These are phyloP conservation scores for Wickerhamomyces silvicola DNA, from an alignment of 805 yeast genomes.

Conservation along the genomic window DNA sequence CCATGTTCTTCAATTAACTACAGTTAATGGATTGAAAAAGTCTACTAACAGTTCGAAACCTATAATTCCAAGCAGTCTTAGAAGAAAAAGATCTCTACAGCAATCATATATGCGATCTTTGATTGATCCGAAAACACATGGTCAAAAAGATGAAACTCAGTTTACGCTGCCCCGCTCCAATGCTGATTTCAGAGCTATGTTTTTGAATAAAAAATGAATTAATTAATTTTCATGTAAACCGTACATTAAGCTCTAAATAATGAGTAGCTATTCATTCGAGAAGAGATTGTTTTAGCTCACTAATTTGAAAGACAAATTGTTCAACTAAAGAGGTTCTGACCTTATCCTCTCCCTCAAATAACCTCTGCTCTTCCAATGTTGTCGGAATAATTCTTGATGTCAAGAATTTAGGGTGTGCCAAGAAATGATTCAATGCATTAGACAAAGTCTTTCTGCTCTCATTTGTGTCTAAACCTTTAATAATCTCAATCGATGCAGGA, in stretches of 20 bases:
- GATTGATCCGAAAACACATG: no score
- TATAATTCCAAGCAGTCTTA: constrained; percentile 8
- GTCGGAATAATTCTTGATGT: constrained; percentile 62
- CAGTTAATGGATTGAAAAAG: constrained; percentile 25
- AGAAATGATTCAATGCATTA: constrained; percentile 58
- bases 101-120: no score
- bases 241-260: not conserved
- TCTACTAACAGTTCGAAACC: not conserved
- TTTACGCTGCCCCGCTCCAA: constrained; percentile 10
- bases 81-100: constrained; percentile 4
- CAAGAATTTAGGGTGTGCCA: constrained; percentile 83
- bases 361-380: constrained; percentile 56
- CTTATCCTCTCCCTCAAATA: constrained; percentile 43
- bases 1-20: constrained; percentile 26
- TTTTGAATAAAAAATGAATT: constrained; percentile 8
- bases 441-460: constrained; percentile 54
- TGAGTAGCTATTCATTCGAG: constrained; percentile 1
- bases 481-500: constrained; percentile 22
- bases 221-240: constrained; percentile 3
- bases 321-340: constrained; percentile 36
- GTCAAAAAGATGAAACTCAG: not conserved
- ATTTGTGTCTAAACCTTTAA: constrained; percentile 59
- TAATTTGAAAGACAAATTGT: constrained; percentile 42
- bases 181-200: constrained; percentile 22
- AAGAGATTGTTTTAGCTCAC: constrained; percentile 41